Percentiles rank a stretch among this genome's conserved stretches.
Evolutionary conservation across 106 monocot genomes (phyloP).

Genomic region (Gastrodia elata): DNA sequence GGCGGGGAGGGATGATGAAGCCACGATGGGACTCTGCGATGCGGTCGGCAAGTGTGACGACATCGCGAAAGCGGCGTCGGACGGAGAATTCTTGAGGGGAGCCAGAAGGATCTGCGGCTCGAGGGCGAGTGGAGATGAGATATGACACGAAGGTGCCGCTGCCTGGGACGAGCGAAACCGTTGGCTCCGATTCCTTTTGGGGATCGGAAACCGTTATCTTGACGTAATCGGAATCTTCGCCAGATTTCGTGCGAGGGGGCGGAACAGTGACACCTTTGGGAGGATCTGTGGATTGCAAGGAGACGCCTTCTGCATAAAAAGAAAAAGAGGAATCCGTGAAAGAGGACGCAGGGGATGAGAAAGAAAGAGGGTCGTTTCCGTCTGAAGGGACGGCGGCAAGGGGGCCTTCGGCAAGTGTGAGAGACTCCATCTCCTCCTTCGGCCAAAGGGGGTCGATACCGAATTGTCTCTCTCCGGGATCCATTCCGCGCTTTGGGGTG

Average conservation of each 20-base stretch:
- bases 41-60: conserved; percentile 83
- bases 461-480: neutral
- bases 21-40: conserved; percentile 81
- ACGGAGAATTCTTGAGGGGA: conserved; percentile 30
- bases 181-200: conserved; percentile 57
- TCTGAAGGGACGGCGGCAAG: conserved; percentile 12
- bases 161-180: conserved; percentile 60
- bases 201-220: conserved; percentile 76
- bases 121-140: conserved; percentile 44
- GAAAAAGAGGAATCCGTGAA: conserved; percentile 47
- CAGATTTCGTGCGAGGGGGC: neutral
- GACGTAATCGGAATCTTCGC: conserved; percentile 24
- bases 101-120: neutral
- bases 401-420: conserved; percentile 31
- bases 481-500: too few relatives aligned
- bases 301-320: conserved; percentile 42
- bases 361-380: conserved; percentile 12
- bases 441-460: conserved; percentile 11
- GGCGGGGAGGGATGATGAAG: conserved; percentile 69
- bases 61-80: conserved; percentile 78
- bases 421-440: conserved; percentile 53
- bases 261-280: neutral
- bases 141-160: conserved; percentile 61
- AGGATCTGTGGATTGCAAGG: conserved; percentile 10
- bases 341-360: conserved; percentile 10